phyloP scores from a whole-genome alignment of 2,329 filamentous ascomycete species.

The Macrophomina pseudophaseolina region DNA sequence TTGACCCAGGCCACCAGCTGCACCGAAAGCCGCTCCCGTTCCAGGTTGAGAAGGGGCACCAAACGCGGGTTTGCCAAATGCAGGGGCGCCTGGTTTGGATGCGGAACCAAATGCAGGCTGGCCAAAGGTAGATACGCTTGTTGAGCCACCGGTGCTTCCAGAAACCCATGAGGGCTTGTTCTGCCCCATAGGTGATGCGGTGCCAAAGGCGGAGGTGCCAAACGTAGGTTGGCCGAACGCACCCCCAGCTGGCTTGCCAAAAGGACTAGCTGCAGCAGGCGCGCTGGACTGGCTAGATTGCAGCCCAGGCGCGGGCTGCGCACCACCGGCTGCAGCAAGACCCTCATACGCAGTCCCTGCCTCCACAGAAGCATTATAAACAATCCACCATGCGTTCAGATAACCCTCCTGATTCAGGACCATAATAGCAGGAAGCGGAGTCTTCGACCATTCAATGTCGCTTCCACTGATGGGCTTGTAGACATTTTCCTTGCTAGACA shows the following conservation, averaged over 20 bases:
- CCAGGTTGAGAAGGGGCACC: conserved; percentile 33
- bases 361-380: conserved; percentile 86
- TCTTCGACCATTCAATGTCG: conserved; percentile 75
- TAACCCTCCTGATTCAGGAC: conserved; percentile 88
- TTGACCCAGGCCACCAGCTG: conserved; percentile 33
- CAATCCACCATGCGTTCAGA: conserved; percentile 85
- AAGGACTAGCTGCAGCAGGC: conserved; percentile 30
- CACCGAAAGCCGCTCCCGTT: conserved; percentile 28
- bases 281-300: conserved; percentile 30
- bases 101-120: conserved; percentile 35
- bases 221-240: conserved; percentile 39
- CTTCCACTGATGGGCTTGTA: conserved; percentile 73
- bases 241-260: conserved; percentile 30
- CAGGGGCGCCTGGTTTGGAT: conserved; percentile 27
- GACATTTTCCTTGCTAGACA: conserved; percentile 82
- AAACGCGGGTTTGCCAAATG: conserved; percentile 31
- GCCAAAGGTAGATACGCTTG: conserved; percentile 33
- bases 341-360: conserved; percentile 75
- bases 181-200: conserved; percentile 10
- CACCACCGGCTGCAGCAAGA: conserved; percentile 58
- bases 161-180: conserved; percentile 15
- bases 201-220: conserved; percentile 30
- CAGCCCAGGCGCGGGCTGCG: conserved; percentile 26
- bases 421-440: conserved; percentile 82
- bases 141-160: conserved; percentile 18